phyloP scores from a whole-genome alignment of 1,284 basidiomycete species.

The Trichosporon coremiiforme region DNA sequence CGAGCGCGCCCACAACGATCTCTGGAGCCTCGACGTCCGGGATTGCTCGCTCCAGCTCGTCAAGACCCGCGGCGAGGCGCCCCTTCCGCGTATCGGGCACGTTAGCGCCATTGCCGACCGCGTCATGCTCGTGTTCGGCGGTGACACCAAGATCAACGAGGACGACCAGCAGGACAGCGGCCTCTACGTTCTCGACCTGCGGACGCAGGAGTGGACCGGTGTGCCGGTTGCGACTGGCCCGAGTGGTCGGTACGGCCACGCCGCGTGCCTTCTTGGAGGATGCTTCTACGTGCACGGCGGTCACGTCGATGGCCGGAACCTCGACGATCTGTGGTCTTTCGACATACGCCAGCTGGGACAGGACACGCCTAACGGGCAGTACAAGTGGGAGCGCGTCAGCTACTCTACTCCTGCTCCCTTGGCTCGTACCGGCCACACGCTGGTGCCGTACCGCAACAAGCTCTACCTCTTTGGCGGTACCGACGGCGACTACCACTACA shows the following conservation, averaged over 20 bases:
- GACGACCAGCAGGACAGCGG: constrained; percentile 88
- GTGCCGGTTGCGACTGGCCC: constrained; percentile 74
- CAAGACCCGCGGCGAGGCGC: constrained; percentile 86
- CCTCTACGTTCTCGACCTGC: constrained; percentile 91
- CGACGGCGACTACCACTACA: constrained; percentile 98
- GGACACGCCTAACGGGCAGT: constrained; percentile 46
- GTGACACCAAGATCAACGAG: constrained; percentile 79
- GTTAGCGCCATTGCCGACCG: constrained; percentile 93
- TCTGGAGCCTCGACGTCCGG: constrained; percentile 83
- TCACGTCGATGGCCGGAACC: constrained; percentile 92
- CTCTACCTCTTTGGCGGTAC: constrained; percentile 97
- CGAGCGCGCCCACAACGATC: constrained; percentile 88
- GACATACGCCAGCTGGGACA: constrained; percentile 74
- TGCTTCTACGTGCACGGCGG: constrained; percentile 96
- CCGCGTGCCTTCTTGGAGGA: constrained; percentile 87
- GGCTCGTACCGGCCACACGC: constrained; percentile 86
- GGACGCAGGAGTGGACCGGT: constrained; percentile 94
- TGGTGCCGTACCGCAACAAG: constrained; percentile 80
- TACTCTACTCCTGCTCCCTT: constrained; percentile 29
- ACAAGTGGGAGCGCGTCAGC: constrained; percentile 66
- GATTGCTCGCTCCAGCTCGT: constrained; percentile 76
- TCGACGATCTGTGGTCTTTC: constrained; percentile 96
- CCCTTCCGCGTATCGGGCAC: constrained; percentile 89
- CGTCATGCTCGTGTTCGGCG: constrained; percentile 97
- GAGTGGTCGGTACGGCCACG: constrained; percentile 91